Evolutionary conservation across 305 asterid species (phyloP).

Genomic region (Solanum hybrid): DNA sequence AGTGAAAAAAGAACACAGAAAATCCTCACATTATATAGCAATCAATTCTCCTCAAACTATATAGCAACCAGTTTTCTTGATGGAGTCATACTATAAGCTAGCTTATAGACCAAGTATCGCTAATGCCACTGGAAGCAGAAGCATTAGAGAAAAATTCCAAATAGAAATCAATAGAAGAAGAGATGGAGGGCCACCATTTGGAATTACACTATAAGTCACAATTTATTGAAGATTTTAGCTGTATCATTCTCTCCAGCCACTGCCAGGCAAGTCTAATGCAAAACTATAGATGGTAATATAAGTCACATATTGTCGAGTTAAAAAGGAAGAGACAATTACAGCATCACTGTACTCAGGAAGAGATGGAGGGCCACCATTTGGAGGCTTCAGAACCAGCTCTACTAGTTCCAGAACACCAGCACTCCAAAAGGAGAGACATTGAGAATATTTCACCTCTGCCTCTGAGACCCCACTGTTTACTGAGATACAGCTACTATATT

Average conservation of each 20-base stretch:
- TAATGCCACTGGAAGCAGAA: neutral
- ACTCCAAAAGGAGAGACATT: constrained; percentile 44
- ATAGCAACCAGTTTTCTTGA: neutral
- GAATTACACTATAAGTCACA: no score
- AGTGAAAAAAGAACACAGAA: neutral
- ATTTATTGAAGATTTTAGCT: no score
- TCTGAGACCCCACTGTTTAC: constrained; percentile 13
- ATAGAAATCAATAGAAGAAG: neutral
- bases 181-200: no score
- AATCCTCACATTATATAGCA: neutral
- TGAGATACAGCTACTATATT: constrained; percentile 19
- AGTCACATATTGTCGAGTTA: neutral
- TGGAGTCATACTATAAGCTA: neutral
- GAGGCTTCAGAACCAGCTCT: constrained; percentile 70
- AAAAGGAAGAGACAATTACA: constrained; percentile 30
- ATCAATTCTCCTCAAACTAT: neutral
- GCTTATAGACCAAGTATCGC: neutral
- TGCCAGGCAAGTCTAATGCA: neutral
- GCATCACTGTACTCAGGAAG: constrained; percentile 89
- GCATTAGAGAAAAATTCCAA: neutral
- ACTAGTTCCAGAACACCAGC: constrained; percentile 58
- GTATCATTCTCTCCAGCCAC: neutral
- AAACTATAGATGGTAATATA: neutral
- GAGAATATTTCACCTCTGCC: constrained; percentile 12
- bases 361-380: constrained; percentile 78